Percentiles rank a stretch among this genome's conserved stretches.
Conservation (phyloP, 2,329 filamentous ascomycete species). For the Aspergillus puulaauensis region DNA sequence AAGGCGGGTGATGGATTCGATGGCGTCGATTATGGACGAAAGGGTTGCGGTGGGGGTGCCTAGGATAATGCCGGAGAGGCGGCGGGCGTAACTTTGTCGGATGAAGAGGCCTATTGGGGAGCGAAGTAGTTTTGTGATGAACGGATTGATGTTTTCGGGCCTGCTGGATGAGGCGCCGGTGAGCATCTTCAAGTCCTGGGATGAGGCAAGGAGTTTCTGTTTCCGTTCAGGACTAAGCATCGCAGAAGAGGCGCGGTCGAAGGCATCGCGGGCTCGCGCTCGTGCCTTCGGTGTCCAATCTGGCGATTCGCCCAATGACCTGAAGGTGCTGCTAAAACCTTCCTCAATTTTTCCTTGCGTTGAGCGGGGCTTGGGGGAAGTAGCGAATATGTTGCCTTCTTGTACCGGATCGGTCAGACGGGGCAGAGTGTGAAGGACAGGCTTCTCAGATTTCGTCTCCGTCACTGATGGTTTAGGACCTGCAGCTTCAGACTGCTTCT, state of each 20-base stretch:
- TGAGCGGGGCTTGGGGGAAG: slow-evolving; percentile 37
- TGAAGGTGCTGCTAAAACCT: slow-evolving; percentile 46
- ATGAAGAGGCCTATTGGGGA: slow-evolving; percentile 66
- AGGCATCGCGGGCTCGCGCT: slow-evolving; percentile 37
- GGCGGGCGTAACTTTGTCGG: slow-evolving; percentile 66
- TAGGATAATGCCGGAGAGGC: slow-evolving; percentile 66
- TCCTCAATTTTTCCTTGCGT: slow-evolving; percentile 38
- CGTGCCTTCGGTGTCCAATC: slow-evolving; percentile 44
- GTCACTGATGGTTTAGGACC: slow-evolving; percentile 35
- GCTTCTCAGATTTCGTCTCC: slow-evolving; percentile 39
- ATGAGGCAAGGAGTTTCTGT: slow-evolving; percentile 35
- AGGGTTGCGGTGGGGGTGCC: slow-evolving; percentile 71
- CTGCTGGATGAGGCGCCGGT: slow-evolving; percentile 40
- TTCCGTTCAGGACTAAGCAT: slow-evolving; percentile 43
- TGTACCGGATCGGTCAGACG: slow-evolving; percentile 51
- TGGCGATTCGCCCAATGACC: slow-evolving; percentile 46
- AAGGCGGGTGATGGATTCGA: slow-evolving; percentile 68
- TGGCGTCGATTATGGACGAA: slow-evolving; percentile 68
- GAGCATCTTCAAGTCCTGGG: slow-evolving; percentile 39
- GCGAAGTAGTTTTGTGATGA: slow-evolving; percentile 49
- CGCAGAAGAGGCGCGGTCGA: slow-evolving; percentile 40
- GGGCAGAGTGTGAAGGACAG: slow-evolving; percentile 48
- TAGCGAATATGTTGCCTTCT: slow-evolving; percentile 49
- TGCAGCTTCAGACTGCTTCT: slow-evolving; percentile 52
- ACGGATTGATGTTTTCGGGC: slow-evolving; percentile 50